These are phyloP conservation scores for Linnemannia schmuckeri DNA, from an alignment of 192 early-diverging fungal species.

Conservation along the genomic window DNA sequence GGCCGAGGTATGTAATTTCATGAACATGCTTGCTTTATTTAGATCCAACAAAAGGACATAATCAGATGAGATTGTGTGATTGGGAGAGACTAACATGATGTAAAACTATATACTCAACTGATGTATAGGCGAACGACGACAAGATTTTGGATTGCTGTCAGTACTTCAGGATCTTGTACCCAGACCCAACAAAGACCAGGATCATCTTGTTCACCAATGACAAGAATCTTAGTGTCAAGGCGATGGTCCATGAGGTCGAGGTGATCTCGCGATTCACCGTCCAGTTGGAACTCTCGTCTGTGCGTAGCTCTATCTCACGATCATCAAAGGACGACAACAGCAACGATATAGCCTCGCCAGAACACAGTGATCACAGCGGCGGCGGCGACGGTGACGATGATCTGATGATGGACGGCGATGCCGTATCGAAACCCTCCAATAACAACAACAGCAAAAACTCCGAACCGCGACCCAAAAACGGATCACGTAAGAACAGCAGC, in stretches of 20 bases:
- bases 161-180: slow-evolving; percentile 56
- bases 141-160: slow-evolving; percentile 71
- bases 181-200: slow-evolving; percentile 2
- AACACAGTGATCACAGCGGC: background rate
- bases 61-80: no score
- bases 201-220: slow-evolving; percentile 70
- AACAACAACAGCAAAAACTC: background rate
- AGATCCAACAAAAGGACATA: background rate
- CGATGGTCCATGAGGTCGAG: slow-evolving; percentile 65
- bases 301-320: slow-evolving; percentile 14
- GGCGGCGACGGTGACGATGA: slow-evolving; percentile 1
- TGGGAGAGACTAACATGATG: background rate
- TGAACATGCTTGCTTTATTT: background rate
- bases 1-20: background rate
- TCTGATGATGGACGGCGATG: slow-evolving; percentile 19
- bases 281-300: slow-evolving; percentile 19
- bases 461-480: background rate
- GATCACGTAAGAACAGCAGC: background rate
- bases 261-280: slow-evolving; percentile 49
- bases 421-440: background rate
- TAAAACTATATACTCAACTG: background rate
- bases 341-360: background rate
- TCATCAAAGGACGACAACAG: background rate
- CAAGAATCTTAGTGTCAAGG: slow-evolving; percentile 68
- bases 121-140: slow-evolving; percentile 62